phyloP scores from a whole-genome alignment of 345 rosid species.

The Orychophragmus violaceus region DNA sequence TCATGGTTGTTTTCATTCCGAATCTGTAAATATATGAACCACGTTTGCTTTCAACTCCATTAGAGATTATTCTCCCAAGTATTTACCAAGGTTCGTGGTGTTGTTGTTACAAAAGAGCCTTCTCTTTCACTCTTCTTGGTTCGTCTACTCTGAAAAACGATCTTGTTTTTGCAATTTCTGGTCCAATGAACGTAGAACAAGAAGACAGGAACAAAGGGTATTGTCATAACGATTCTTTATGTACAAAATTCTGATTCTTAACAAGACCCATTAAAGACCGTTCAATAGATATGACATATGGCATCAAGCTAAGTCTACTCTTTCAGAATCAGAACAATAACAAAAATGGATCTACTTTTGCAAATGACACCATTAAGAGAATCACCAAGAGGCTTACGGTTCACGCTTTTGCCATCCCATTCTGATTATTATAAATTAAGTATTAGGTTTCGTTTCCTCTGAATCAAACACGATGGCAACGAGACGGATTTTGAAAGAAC shows the following conservation, averaged over 20 bases:
- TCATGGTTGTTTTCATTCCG: constrained; percentile 19
- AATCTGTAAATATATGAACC: constrained; percentile 37
- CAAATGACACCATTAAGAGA: constrained; percentile 8
- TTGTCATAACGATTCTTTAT: neutral
- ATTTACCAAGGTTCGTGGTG: neutral
- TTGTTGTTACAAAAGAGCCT: neutral
- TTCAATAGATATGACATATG: constrained; percentile 13
- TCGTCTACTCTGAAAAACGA: neutral
- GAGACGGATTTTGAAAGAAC: constrained; percentile 57
- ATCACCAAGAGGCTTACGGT: constrained; percentile 14
- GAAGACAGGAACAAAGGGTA: neutral
- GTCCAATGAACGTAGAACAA: constrained; percentile 5
- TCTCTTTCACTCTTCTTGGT: neutral
- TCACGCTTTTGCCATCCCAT: constrained; percentile 21
- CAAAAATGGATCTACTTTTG: constrained; percentile 1
- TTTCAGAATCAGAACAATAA: constrained; percentile 27
- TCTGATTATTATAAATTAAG: neutral
- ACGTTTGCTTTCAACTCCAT: constrained; percentile 3
- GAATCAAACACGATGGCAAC: constrained; percentile 39
- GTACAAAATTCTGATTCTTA: constrained; percentile 4
- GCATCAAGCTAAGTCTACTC: constrained; percentile 13
- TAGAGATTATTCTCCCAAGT: neutral
- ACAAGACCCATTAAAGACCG: neutral
- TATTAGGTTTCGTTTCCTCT: neutral
- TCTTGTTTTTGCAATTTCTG: neutral